Conservation (phyloP, 2,329 filamentous ascomycete genomes). For the Clonostachys byssicola region DNA sequence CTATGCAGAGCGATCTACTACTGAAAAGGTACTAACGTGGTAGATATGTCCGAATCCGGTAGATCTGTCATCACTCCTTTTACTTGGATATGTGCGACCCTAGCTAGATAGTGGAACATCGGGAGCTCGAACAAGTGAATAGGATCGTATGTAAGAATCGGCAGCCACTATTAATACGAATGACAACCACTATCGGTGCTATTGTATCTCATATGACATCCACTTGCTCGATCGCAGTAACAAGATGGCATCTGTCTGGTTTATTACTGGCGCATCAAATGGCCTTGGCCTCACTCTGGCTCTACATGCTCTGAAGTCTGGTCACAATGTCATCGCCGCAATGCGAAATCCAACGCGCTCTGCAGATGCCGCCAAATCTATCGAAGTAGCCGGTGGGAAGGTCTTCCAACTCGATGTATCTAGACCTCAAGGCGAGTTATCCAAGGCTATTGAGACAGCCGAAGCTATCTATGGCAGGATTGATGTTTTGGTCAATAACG, state of each 20-base stretch:
- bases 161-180: too few relatives aligned
- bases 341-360: constrained; percentile 24
- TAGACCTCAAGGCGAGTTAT: constrained; percentile 13
- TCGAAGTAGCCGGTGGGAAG: constrained; percentile 12
- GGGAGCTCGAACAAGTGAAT: too few relatives aligned
- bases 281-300: constrained; percentile 40
- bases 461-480: constrained; percentile 23
- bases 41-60: too few relatives aligned
- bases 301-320: constrained; percentile 31
- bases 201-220: too few relatives aligned
- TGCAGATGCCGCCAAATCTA: constrained; percentile 5
- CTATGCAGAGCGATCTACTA: too few relatives aligned
- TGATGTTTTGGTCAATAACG: constrained; percentile 49
- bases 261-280: constrained; percentile 40
- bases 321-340: constrained; percentile 43
- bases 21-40: too few relatives aligned
- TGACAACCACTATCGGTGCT: too few relatives aligned
- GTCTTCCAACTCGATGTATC: constrained; percentile 19
- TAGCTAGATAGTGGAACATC: too few relatives aligned
- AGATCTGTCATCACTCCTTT: too few relatives aligned
- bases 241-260: constrained; percentile 25
- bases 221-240: too few relatives aligned
- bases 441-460: constrained; percentile 12
- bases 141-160: too few relatives aligned
- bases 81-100: too few relatives aligned